A percentile compares a stretch with the other conserved stretches of the same genome.
Conservation (phyloP, 1,284 basidiomycete genomes). For the Lignosus rhinocerotis region DNA sequence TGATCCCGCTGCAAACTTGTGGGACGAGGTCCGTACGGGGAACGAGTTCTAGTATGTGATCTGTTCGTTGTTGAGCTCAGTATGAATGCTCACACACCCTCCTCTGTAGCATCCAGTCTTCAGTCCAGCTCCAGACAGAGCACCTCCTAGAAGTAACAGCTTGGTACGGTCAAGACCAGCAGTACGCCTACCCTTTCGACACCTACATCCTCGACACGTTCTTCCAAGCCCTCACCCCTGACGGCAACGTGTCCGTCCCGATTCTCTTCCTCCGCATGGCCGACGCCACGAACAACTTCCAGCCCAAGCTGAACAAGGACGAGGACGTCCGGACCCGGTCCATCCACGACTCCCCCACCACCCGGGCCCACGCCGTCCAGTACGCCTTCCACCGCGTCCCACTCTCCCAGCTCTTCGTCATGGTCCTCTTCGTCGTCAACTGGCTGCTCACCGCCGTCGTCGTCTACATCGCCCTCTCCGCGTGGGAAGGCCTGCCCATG, state of each 20-base stretch:
- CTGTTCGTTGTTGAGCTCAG: no score
- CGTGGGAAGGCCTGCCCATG: constrained; percentile 16
- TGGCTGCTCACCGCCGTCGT: constrained; percentile 21
- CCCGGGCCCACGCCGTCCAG: constrained; percentile 9
- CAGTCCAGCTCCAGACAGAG: constrained; percentile 16
- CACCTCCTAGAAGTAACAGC: constrained; percentile 20
- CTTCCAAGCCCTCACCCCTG: constrained; percentile 13
- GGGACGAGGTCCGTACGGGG: neutral
- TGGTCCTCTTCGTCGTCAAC: constrained; percentile 23
- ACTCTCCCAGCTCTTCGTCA: constrained; percentile 22
- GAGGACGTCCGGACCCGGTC: neutral
- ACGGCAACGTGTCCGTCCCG: constrained; percentile 14
- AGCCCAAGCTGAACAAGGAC: constrained; percentile 7
- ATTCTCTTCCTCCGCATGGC: constrained; percentile 16
- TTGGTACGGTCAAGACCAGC: constrained; percentile 23
- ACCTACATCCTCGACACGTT: constrained; percentile 18
- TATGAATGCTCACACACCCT: neutral
- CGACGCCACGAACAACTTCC: constrained; percentile 19
- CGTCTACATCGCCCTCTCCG: constrained; percentile 22
- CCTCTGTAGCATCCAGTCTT: constrained; percentile 14
- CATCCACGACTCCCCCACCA: neutral
- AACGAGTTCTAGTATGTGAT: constrained; percentile 5
- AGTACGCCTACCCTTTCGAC: constrained; percentile 24
- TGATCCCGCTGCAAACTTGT: constrained; percentile 14
- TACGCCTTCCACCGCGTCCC: constrained; percentile 13